A percentile compares a stretch with the other conserved stretches of the same genome.
phyloP scores from a whole-genome alignment of 352 stramenopile genomes.

The Phytopythium delawarense region DNA sequence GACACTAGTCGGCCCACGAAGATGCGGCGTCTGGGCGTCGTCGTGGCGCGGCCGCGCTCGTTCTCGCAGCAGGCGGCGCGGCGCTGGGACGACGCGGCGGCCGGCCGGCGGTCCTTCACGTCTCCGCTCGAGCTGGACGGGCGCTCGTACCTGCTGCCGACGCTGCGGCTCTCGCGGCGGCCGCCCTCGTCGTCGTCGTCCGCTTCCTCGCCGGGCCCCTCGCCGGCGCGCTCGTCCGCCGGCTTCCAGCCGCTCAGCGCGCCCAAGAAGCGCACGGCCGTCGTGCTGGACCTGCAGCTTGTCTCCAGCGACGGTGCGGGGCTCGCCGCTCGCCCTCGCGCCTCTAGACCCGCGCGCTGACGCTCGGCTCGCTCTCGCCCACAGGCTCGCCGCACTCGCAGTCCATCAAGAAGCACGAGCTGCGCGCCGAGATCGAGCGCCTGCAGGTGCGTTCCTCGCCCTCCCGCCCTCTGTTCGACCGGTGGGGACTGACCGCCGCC shows the following conservation, averaged over 20 bases:
- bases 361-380: not conserved
- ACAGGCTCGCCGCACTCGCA: constrained; percentile 67
- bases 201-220: not conserved
- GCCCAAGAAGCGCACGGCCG: constrained; percentile 38
- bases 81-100: constrained; percentile 33
- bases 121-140: constrained; percentile 48
- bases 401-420: constrained; percentile 73
- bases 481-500: not conserved
- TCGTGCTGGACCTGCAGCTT: constrained; percentile 68
- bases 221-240: not conserved
- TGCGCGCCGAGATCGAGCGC: constrained; percentile 58
- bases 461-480: not conserved
- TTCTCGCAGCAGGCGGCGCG: constrained; percentile 65
- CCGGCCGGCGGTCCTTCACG: constrained; percentile 27
- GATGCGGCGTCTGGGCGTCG: constrained; percentile 2
- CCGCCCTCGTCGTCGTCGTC: not conserved
- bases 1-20: no score
- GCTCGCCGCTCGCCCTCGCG: not conserved
- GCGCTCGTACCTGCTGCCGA: constrained; percentile 70
- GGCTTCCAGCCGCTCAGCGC: constrained; percentile 29
- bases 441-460: constrained; percentile 31
- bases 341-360: not conserved
- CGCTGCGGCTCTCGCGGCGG: constrained; percentile 48
- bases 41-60: constrained; percentile 25
- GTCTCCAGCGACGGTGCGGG: constrained; percentile 65